Evolutionary conservation across 768 basidiomycete species (phyloP), one percentile per base, ranked within the genome.

Genomic region (Leccinum uliginosum): DNA sequence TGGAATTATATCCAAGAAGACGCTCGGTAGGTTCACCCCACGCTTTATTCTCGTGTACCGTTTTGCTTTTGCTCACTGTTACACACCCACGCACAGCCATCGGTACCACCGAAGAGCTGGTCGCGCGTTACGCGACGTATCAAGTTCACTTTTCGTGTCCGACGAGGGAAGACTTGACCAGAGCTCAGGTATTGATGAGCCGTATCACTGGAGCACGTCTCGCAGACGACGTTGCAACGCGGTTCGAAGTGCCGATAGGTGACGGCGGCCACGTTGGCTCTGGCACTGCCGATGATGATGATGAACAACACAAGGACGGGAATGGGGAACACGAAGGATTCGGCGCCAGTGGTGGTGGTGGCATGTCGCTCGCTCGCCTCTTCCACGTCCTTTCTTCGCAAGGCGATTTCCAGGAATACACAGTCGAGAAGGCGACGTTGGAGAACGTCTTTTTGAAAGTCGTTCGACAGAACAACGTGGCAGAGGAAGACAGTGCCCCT

Each of bases 361-460:
- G 52, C 35, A 68, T 82, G 62, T 76, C 86, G 5, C 75, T 89
- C 14, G 78, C 84, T 1, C 73, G 76, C 26, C 76, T 89, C 6
- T 89, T 88, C 73, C 76, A 76, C 54, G 67, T 78, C 24, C 74
- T 88, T 3, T 77, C 83, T 0, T 73, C 71, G 24, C 74, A 80
- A 32, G 80, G 76, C 3, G 77, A 80, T 63, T 85, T 84, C 58
- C 67, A 79, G 2, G 85, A 89, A 60, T 87, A 86, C 56, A 86
- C 85, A 0, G 85, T 88, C 10, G 87, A 87, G 70, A 83, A 81
- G 54, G 82, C 84, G 9, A 83, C 83, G 6, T 62, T 89, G 59
- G 87, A 89, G 69, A 88, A 83, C 58, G 84, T 86, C 15, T 89
- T 89, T 70, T 66, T 89, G 62, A 85, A 86, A 65, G 84, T 87